Evolutionary conservation across 495 filamentous ascomycete genomes (phyloP).

Genomic region (Penicillium antarcticum): DNA sequence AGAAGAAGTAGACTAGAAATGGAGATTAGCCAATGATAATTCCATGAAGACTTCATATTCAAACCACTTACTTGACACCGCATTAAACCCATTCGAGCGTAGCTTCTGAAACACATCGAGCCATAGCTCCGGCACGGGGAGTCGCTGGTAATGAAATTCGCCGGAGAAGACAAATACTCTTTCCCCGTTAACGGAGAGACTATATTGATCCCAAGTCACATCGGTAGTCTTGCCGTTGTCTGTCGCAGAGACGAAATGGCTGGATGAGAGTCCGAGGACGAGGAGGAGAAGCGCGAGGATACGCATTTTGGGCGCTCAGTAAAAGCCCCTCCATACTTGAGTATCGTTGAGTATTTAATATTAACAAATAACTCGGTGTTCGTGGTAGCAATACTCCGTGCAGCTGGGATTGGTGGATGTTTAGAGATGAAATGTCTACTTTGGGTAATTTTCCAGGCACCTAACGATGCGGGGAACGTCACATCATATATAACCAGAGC

Average conservation of each 20-base stretch:
- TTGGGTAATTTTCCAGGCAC: conserved; percentile 22
- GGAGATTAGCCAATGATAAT: not conserved
- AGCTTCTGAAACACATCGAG: conserved; percentile 61
- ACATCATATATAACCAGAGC: no score
- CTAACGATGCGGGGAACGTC: conserved; percentile 12
- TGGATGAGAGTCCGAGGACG: conserved; percentile 26
- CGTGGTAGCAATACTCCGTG: conserved; percentile 23
- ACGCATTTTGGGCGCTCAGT: conserved; percentile 11
- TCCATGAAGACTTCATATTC: not conserved
- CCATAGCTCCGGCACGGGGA: conserved; percentile 59
- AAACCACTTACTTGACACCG: conserved; percentile 31
- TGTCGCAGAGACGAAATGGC: conserved; percentile 36
- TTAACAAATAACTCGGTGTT: conserved; percentile 17
- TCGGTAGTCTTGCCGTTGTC: conserved; percentile 25
- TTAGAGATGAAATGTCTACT: conserved; percentile 10
- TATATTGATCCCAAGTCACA: conserved; percentile 55
- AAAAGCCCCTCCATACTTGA: not conserved
- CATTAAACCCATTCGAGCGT: conserved; percentile 55
- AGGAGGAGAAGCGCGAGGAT: conserved; percentile 12
- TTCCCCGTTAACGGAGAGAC: conserved; percentile 54
- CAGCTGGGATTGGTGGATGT: conserved; percentile 31
- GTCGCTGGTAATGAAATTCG: conserved; percentile 56
- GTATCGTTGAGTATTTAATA: not conserved
- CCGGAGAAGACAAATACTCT: conserved; percentile 55
- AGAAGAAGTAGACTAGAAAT: conserved; percentile 50